A percentile compares a stretch with the other conserved stretches of the same genome.
phyloP scores from a whole-genome alignment of 768 basidiomycete species.

The Boletus rex-veris region DNA sequence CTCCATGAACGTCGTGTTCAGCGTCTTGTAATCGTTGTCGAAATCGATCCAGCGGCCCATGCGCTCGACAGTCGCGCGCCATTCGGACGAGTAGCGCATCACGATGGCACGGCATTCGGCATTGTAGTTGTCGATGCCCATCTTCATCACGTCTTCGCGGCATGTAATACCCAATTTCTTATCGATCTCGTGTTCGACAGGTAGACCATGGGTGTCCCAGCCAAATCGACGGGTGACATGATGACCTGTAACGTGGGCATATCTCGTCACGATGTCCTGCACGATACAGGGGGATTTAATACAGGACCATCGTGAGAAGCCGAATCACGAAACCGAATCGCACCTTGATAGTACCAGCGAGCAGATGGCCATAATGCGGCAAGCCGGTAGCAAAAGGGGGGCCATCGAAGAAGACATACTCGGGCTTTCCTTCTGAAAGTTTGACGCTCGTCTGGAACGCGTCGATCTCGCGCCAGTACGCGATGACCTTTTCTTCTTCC shows the following conservation, averaged over 20 bases:
- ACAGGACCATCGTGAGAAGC: constrained; percentile 3
- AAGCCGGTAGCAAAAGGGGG: constrained; percentile 96
- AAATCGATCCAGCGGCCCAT: constrained; percentile 99
- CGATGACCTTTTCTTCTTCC: constrained; percentile 87
- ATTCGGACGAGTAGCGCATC: constrained; percentile 94
- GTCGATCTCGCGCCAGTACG: constrained; percentile 95
- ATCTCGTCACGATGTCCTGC: constrained; percentile 96
- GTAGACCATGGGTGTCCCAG: constrained; percentile 98
- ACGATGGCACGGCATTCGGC: constrained; percentile 95
- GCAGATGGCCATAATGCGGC: constrained; percentile 93
- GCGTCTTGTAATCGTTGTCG: constrained; percentile 98
- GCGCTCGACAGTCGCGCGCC: constrained; percentile 92
- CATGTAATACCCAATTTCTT: constrained; percentile 91
- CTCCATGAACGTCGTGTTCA: constrained; percentile 94
- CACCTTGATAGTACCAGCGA: constrained; percentile 93
- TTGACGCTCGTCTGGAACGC: constrained; percentile 94
- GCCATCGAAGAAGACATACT: constrained; percentile 95
- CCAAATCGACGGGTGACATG: constrained; percentile 94
- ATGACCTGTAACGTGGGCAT: constrained; percentile 89
- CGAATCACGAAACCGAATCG: constrained; percentile 16
- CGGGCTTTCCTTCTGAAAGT: constrained; percentile 85
- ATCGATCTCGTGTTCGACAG: constrained; percentile 99
- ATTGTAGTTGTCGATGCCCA: constrained; percentile 98
- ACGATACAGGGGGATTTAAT: neutral
- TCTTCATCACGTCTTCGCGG: constrained; percentile 86